These are phyloP conservation scores for Russula sp. DNA, from an alignment of 768 basidiomycete species.

Conservation along the genomic window DNA sequence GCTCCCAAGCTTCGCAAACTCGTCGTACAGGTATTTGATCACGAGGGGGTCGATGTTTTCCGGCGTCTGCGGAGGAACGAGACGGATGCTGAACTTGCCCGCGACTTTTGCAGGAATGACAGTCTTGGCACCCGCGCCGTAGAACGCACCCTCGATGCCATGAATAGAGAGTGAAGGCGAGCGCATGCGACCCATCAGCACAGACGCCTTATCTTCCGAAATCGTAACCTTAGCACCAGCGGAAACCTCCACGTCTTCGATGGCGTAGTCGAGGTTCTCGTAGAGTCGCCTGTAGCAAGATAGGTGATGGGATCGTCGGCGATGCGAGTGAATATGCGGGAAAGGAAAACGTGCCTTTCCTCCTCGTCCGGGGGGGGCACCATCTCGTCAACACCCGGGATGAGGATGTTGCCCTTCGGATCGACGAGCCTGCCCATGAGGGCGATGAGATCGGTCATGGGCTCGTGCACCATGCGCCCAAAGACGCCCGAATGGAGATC, in stretches of 20 bases:
- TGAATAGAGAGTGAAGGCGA: slow-evolving; percentile 84
- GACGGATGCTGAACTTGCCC: slow-evolving; percentile 94
- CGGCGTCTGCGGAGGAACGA: slow-evolving; percentile 86
- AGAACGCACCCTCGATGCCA: slow-evolving; percentile 95
- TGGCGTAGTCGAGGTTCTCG: slow-evolving; percentile 63
- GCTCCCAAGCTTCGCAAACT: slow-evolving; percentile 78
- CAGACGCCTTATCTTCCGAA: slow-evolving; percentile 65
- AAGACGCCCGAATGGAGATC: slow-evolving; percentile 91
- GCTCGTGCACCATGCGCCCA: slow-evolving; percentile 77
- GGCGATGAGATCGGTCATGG: slow-evolving; percentile 87
- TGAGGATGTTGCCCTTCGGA: slow-evolving; percentile 70
- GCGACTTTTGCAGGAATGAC: slow-evolving; percentile 87
- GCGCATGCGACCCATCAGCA: slow-evolving; percentile 94
- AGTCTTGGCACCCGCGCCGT: slow-evolving; percentile 75
- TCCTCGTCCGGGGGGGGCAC: slow-evolving; percentile 66
- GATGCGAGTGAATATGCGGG: background rate
- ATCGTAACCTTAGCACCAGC: slow-evolving; percentile 74
- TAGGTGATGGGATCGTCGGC: background rate
- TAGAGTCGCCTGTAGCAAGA: slow-evolving; percentile 51
- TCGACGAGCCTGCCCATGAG: slow-evolving; percentile 85
- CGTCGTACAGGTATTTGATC: slow-evolving; percentile 56
- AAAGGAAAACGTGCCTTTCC: slow-evolving; percentile 48
- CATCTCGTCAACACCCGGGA: slow-evolving; percentile 86
- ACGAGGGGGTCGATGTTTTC: slow-evolving; percentile 69
- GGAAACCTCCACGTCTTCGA: slow-evolving; percentile 66